Conservation (phyloP, 208 protist genomes). For the Acanthamoeba polyphaga region DNA sequence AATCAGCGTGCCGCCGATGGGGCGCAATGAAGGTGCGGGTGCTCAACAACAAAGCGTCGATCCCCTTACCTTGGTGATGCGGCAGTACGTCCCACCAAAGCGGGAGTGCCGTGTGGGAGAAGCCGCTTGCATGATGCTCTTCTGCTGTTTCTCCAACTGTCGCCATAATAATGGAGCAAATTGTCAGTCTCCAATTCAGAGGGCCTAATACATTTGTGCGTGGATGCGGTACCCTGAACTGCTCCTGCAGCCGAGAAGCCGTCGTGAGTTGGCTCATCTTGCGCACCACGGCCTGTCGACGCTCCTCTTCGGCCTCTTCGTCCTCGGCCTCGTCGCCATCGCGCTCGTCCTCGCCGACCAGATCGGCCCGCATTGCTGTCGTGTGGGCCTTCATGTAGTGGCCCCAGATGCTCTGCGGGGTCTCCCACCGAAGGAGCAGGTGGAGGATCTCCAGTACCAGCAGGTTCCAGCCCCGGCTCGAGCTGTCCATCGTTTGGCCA, state of each 20-base stretch:
- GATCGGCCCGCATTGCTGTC: neutral
- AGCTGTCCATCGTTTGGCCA: constrained; percentile 9
- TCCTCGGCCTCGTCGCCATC: neutral
- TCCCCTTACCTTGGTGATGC: constrained; percentile 2
- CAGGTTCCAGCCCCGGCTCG: constrained; percentile 20
- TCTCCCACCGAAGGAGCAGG: constrained; percentile 41
- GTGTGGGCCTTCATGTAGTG: constrained; percentile 10
- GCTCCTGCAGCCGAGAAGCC: constrained; percentile 19
- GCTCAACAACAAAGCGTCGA: neutral
- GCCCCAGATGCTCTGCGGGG: constrained; percentile 37
- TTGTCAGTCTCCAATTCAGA: neutral
- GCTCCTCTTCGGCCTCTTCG: constrained; percentile 31
- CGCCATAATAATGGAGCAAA: no score
- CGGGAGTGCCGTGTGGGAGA: constrained; percentile 72
- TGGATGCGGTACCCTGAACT: neutral
- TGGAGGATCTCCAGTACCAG: constrained; percentile 67
- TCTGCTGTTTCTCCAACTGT: constrained; percentile 44
- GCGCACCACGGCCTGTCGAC: neutral
- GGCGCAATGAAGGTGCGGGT: no score
- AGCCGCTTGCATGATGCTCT: constrained; percentile 45
- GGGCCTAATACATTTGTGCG: neutral
- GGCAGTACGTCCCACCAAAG: constrained; percentile 70
- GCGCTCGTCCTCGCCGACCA: neutral
- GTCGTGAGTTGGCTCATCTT: constrained; percentile 35
- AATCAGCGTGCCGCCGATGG: neutral